Percentiles rank a stretch among this genome's conserved stretches.
Conservation (phyloP, 306 rosid species). For the Pyrus betulifolia region DNA sequence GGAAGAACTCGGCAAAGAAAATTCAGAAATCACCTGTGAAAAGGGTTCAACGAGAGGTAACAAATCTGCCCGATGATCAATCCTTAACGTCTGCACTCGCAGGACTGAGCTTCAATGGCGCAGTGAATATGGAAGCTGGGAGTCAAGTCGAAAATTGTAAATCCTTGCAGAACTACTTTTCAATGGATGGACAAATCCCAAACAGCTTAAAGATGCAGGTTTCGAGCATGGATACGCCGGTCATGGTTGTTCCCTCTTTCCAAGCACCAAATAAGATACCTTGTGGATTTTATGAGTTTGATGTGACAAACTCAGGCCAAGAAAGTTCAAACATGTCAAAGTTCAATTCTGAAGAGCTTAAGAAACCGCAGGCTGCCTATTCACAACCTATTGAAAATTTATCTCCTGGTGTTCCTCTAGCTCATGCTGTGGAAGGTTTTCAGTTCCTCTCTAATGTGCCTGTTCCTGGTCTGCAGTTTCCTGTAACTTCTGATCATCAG, state of each 20-base stretch:
- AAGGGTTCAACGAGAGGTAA: slow-evolving; percentile 19
- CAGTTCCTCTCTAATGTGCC: slow-evolving; percentile 29
- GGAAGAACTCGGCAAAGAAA: slow-evolving; percentile 23
- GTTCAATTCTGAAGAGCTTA: slow-evolving; percentile 19
- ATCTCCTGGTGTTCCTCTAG: slow-evolving; percentile 16
- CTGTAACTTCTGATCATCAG: slow-evolving; percentile 32
- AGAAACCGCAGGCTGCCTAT: slow-evolving; percentile 8
- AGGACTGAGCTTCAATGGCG: slow-evolving; percentile 22
- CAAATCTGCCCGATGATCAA: slow-evolving; percentile 21
- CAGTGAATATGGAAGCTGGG: neutral
- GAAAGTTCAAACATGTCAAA: slow-evolving; percentile 24
- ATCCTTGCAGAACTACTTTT: slow-evolving; percentile 10
- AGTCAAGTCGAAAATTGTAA: neutral
- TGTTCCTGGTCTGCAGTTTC: slow-evolving; percentile 30
- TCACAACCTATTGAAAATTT: slow-evolving; percentile 13
- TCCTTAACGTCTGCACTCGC: slow-evolving; percentile 38
- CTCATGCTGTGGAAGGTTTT: slow-evolving; percentile 20
- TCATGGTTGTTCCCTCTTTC: slow-evolving; percentile 20
- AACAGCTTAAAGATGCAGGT: slow-evolving; percentile 10
- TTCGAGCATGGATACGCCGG: slow-evolving; percentile 10
- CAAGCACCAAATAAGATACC: slow-evolving; percentile 17
- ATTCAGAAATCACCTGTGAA: slow-evolving; percentile 14
- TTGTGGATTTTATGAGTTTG: slow-evolving; percentile 15
- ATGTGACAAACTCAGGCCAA: slow-evolving; percentile 18
- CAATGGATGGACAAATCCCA: slow-evolving; percentile 9